A percentile compares a stretch with the other conserved stretches of the same genome.
These are phyloP conservation scores for Stachybotrys elegans DNA, from an alignment of 2,329 filamentous ascomycete species.

Conservation along the genomic window DNA sequence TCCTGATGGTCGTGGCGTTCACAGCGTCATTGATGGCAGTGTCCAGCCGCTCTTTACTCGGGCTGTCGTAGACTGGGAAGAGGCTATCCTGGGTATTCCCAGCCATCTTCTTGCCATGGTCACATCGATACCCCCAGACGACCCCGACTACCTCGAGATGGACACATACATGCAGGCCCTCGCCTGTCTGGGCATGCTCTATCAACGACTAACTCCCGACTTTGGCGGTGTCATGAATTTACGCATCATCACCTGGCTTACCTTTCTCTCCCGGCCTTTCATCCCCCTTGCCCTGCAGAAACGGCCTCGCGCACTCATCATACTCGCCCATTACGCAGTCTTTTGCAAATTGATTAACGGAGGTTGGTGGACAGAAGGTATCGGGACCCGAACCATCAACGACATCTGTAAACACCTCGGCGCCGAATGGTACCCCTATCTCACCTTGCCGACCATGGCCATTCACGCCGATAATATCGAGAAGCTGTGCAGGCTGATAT, in stretches of 20 bases:
- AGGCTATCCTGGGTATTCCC: conserved; percentile 36
- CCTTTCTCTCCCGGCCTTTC: conserved; percentile 41
- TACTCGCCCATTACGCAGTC: conserved; percentile 47
- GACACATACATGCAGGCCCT: conserved; percentile 41
- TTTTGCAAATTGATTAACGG: conserved; percentile 39
- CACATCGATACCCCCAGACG: conserved; percentile 34
- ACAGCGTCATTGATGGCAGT: conserved; percentile 14
- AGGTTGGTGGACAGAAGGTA: conserved; percentile 47
- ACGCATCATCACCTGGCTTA: conserved; percentile 49
- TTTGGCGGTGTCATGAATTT: conserved; percentile 39
- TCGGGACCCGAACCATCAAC: conserved; percentile 39
- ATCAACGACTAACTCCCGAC: conserved; percentile 40
- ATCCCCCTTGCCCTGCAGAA: conserved; percentile 35
- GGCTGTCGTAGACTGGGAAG: conserved; percentile 41
- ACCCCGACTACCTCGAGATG: conserved; percentile 34
- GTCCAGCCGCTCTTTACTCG: conserved; percentile 37
- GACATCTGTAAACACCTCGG: conserved; percentile 37
- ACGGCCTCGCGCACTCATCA: conserved; percentile 42
- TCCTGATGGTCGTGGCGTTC: too few relatives aligned
- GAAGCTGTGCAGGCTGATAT: conserved; percentile 35
- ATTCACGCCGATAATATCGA: conserved; percentile 24
- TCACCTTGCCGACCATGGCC: conserved; percentile 36
- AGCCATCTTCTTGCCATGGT: conserved; percentile 45
- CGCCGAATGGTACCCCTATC: conserved; percentile 32
- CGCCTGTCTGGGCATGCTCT: conserved; percentile 46